phyloP scores from a whole-genome alignment of 2,329 filamentous ascomycete species.

The Aspergillus vadensis region DNA sequence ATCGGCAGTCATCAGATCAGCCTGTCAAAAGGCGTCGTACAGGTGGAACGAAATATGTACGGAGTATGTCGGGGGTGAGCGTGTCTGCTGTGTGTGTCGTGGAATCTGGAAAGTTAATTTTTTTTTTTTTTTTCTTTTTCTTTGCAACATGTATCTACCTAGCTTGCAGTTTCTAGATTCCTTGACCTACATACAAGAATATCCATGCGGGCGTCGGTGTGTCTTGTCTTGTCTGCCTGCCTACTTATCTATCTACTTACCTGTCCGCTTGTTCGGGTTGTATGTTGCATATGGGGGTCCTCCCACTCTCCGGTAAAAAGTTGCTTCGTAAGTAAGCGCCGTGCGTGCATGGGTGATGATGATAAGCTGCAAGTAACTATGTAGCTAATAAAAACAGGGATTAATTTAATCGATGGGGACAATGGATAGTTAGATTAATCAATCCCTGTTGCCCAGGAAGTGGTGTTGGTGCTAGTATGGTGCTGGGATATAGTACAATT shows the following conservation, averaged over 20 bases:
- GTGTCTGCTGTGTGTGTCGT: background rate
- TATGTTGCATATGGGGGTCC: background rate
- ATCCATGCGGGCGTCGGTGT: background rate
- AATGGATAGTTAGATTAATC: background rate
- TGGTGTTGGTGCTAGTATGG: background rate
- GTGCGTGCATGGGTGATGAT: background rate
- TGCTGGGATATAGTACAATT: background rate
- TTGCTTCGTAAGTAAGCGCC: background rate
- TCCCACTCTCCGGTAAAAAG: background rate
- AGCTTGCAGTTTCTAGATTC: background rate
- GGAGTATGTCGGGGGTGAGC: background rate
- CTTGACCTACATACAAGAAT: background rate
- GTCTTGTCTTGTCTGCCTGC: background rate
- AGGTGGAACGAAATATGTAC: constrained; percentile 6
- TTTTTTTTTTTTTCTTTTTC: background rate
- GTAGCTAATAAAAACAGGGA: background rate
- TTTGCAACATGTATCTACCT: background rate
- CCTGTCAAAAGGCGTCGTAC: constrained; percentile 6
- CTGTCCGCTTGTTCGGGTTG: background rate
- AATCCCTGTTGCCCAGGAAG: background rate
- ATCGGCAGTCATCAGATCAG: constrained; percentile 9
- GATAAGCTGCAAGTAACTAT: background rate
- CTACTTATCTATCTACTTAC: background rate
- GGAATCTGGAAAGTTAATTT: constrained; percentile 1
- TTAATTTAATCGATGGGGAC: background rate